phyloP scores from a whole-genome alignment of 1,284 basidiomycete genomes.

The Trametes hirsuta region DNA sequence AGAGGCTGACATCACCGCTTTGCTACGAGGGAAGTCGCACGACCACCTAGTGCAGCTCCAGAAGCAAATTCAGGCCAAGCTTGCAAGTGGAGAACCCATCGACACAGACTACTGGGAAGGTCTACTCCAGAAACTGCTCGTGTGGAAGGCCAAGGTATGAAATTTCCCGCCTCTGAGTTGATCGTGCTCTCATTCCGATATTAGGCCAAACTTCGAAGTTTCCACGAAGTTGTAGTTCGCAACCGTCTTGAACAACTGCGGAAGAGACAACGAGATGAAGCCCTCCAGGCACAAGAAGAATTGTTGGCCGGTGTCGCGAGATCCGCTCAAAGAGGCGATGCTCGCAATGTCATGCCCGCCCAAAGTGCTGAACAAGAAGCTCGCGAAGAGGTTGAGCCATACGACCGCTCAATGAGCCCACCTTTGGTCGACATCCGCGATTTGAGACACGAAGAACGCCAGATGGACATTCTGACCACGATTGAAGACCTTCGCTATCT shows the following conservation, averaged over 20 bases:
- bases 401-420: slow-evolving; percentile 86
- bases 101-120: slow-evolving; percentile 99
- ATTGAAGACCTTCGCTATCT: slow-evolving; percentile 67
- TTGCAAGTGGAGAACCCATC: slow-evolving; percentile 90
- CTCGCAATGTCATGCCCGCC: slow-evolving; percentile 32
- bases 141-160: slow-evolving; percentile 95
- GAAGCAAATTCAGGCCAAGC: slow-evolving; percentile 84
- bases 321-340: slow-evolving; percentile 50
- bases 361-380: slow-evolving; percentile 47
- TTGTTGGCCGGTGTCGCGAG: slow-evolving; percentile 79
- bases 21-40: slow-evolving; percentile 81
- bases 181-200: neutral
- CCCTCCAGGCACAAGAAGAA: slow-evolving; percentile 89
- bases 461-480: slow-evolving; percentile 76
- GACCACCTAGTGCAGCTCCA: slow-evolving; percentile 86
- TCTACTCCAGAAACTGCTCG: slow-evolving; percentile 89
- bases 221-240: slow-evolving; percentile 95
- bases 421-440: slow-evolving; percentile 68
- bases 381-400: slow-evolving; percentile 71
- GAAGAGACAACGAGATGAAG: slow-evolving; percentile 94
- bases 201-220: slow-evolving; percentile 86
- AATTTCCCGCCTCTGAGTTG: neutral
- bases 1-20: slow-evolving; percentile 74
- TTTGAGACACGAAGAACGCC: slow-evolving; percentile 75
- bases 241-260: slow-evolving; percentile 96